Percentiles rank a stretch among this genome's conserved stretches.
Conservation (phyloP, 1,284 basidiomycete genomes). For the Ceratobasidium sp. region DNA sequence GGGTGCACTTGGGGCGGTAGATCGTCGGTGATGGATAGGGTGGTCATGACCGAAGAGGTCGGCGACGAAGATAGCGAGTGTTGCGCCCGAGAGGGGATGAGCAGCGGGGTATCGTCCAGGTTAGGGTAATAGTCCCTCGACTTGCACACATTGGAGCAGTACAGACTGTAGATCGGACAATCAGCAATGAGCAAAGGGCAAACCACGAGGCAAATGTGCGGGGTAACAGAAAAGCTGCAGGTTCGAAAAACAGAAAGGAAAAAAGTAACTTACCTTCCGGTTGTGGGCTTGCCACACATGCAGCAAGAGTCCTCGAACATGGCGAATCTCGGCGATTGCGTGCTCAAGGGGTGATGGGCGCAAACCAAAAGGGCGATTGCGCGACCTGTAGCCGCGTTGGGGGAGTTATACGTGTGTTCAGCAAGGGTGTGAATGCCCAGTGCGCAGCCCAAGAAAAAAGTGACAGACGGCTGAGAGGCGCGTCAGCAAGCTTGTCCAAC, state of each 20-base stretch:
- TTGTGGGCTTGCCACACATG: conserved; percentile 42
- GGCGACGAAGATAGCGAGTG: conserved; percentile 60
- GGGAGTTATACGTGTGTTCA: background rate
- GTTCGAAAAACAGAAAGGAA: conserved; percentile 6
- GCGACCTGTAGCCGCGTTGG: background rate
- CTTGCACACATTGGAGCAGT: conserved; percentile 76
- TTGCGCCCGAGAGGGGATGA: conserved; percentile 36
- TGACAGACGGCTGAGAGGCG: conserved; percentile 28
- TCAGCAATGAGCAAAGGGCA: conserved; percentile 24
- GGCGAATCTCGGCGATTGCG: conserved; percentile 40
- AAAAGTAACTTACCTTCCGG: conserved; percentile 39
- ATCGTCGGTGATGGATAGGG: conserved; percentile 39
- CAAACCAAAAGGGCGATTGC: background rate
- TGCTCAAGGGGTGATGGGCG: background rate
- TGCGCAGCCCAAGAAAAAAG: conserved; percentile 31
- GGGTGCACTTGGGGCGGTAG: conserved; percentile 38
- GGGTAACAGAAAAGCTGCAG: conserved; percentile 19
- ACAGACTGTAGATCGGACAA: conserved; percentile 47
- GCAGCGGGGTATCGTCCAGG: conserved; percentile 31
- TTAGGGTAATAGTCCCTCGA: conserved; percentile 38
- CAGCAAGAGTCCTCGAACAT: conserved; percentile 44
- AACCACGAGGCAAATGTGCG: conserved; percentile 30
- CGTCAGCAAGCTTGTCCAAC: conserved; percentile 11
- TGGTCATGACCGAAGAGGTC: conserved; percentile 53
- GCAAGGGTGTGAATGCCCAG: background rate